A percentile compares a stretch with the other conserved stretches of the same genome.
phyloP scores from a whole-genome alignment of 2,329 filamentous ascomycete species.

The Pseudocercospora macadamiae region DNA sequence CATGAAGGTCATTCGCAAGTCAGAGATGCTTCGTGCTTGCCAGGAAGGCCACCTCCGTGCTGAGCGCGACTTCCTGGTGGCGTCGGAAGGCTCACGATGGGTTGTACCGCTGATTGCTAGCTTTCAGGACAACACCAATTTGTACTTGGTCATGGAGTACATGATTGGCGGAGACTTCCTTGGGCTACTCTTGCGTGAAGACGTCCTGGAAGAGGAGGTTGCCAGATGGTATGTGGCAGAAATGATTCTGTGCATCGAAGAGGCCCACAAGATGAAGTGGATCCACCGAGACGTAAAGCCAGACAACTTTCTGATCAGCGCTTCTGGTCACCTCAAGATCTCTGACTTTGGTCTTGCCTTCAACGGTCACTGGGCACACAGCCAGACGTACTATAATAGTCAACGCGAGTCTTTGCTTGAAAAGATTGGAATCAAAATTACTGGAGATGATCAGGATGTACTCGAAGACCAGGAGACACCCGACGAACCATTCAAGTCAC shows the following conservation, averaged over 20 bases:
- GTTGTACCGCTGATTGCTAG: conserved; percentile 84
- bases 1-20: conserved; percentile 97
- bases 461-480: conserved; percentile 46
- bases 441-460: conserved; percentile 73
- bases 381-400: conserved; percentile 81
- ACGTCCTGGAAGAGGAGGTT: conserved; percentile 75
- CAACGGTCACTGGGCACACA: conserved; percentile 92
- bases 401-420: conserved; percentile 78
- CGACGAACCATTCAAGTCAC: conserved; percentile 29
- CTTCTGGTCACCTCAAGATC: conserved; percentile 88
- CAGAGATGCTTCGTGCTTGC: conserved; percentile 84
- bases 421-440: conserved; percentile 73
- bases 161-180: conserved; percentile 97
- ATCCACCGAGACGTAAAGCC: conserved; percentile 97
- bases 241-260: conserved; percentile 94
- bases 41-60: conserved; percentile 92
- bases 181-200: conserved; percentile 80
- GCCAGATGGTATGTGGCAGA: conserved; percentile 89
- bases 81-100: conserved; percentile 86
- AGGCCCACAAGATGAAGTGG: conserved; percentile 82
- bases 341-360: conserved; percentile 96
- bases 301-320: conserved; percentile 91
- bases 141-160: conserved; percentile 97
- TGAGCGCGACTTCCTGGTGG: conserved; percentile 88
- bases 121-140: conserved; percentile 80